Evolutionary conservation across 2,329 filamentous ascomycete genomes (phyloP).

Genomic region (Pezizomycotina sp.): DNA sequence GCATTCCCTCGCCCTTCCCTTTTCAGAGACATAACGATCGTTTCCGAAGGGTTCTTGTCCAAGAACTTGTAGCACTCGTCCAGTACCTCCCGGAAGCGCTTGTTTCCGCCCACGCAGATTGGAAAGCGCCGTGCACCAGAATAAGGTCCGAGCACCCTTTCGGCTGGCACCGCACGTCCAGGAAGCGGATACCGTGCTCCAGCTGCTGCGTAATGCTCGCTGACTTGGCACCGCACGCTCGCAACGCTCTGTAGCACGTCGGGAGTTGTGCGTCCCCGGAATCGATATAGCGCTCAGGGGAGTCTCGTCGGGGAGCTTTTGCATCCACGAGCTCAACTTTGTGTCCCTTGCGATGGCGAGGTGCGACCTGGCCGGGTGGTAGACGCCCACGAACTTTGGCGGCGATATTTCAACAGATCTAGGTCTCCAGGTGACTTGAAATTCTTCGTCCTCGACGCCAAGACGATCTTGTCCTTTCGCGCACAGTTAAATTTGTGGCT

Average conservation of each 20-base stretch:
- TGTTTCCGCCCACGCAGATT: slow-evolving; percentile 60
- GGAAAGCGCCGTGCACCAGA: slow-evolving; percentile 82
- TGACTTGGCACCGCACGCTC: slow-evolving; percentile 84
- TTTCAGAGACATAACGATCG: slow-evolving; percentile 74
- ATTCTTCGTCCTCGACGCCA: slow-evolving; percentile 25
- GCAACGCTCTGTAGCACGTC: slow-evolving; percentile 66
- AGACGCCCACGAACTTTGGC: slow-evolving; percentile 34
- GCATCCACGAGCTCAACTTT: slow-evolving; percentile 64
- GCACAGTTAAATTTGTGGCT: no score
- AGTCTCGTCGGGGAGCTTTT: slow-evolving; percentile 50
- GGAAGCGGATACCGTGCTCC: slow-evolving; percentile 77
- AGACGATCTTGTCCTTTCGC: background rate
- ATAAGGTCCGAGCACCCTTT: slow-evolving; percentile 49
- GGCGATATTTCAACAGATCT: slow-evolving; percentile 30
- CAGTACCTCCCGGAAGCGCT: slow-evolving; percentile 60
- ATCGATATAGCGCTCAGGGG: slow-evolving; percentile 71
- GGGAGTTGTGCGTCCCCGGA: slow-evolving; percentile 90
- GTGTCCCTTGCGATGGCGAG: slow-evolving; percentile 53
- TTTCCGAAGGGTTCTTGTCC: slow-evolving; percentile 59
- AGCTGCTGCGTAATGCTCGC: slow-evolving; percentile 63
- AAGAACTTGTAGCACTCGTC: slow-evolving; percentile 59
- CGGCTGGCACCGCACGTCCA: slow-evolving; percentile 72
- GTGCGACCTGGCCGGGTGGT: slow-evolving; percentile 29
- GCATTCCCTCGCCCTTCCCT: slow-evolving; percentile 71
- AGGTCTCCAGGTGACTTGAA: slow-evolving; percentile 29